Base-by-base conservation (phyloP, 495 filamentous ascomycete genomes). In the Penicillium nucicola region DNA sequence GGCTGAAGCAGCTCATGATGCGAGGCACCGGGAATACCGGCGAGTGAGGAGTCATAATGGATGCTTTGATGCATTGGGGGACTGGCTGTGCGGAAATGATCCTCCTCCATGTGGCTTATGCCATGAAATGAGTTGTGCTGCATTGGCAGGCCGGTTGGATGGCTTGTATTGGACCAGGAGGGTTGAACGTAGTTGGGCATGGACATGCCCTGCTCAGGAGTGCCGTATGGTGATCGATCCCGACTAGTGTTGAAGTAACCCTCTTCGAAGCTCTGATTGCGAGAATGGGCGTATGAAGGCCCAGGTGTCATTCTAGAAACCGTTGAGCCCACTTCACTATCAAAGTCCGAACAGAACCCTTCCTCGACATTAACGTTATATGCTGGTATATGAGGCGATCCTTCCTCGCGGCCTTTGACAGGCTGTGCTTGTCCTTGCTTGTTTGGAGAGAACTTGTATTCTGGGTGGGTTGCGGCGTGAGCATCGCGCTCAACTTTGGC, bases 401-500 rank as follows among this genome's bases (percentile, higher is more conserved):
- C 17, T 5, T 45, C 43, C 1, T 32, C 37, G 65, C 72, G 33
- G 70, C 77, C 38, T 68, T 63, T 32, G 60, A 66, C 28, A 53
- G 59, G 60, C 63, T 34, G 55, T 79, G 83, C 44, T 47, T 84
- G 55, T 79, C 83, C 44, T 47, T 84, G 74, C 67, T 96, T 96
- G 42, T 84, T 78, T 2, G 93, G 93, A 32, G 89, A 85, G 70
- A 97, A 98, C 67, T 96, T 97, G 76, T 98, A 98, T 25, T 86
- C 85, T 1, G 93, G 93, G 60, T 95, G 89, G 10, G 92, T 89
- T 36, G 80, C 77, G 41, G 87, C 83, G 61, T 98, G 93, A 66
- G 95, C 96, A 28, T 80, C 75, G 17, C 92, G 82, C 70, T 98
- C 93, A 20, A 90, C 77, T 60, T 80, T 84, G 4, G 92, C 89